Conservation (phyloP, 306 rosid species). For the Begonia loranthoides region DNA sequence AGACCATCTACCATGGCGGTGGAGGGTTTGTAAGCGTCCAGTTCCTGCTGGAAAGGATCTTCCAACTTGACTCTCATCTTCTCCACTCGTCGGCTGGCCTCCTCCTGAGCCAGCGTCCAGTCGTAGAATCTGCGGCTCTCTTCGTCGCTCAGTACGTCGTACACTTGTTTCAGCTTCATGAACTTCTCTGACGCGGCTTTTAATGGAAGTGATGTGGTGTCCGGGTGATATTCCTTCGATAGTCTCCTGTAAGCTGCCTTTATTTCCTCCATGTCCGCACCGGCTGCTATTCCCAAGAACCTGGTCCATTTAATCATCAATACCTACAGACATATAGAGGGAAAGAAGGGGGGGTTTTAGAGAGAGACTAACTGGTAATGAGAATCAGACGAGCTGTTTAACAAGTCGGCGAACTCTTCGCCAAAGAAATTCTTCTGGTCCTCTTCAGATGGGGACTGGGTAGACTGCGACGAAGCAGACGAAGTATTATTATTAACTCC, state of each 20-base stretch:
- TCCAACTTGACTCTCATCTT: constrained; percentile 56
- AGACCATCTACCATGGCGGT: constrained; percentile 82
- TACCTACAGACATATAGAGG: no score
- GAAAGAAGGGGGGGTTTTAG: no score
- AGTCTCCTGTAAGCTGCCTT: constrained; percentile 65
- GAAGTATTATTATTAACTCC: constrained; percentile 27
- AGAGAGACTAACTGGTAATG: constrained; percentile 60
- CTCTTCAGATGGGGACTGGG: constrained; percentile 8
- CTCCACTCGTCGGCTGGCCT: constrained; percentile 64
- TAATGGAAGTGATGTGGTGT: constrained; percentile 90
- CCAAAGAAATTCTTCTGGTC: constrained; percentile 25
- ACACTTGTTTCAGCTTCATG: constrained; percentile 57
- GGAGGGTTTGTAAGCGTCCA: constrained; percentile 32
- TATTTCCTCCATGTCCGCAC: constrained; percentile 64
- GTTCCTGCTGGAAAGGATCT: constrained; percentile 44
- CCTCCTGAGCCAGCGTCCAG: constrained; percentile 88
- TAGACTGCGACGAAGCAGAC: neutral
- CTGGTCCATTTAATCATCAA: constrained; percentile 14
- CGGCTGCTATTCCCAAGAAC: constrained; percentile 63
- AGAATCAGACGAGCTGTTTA: constrained; percentile 43
- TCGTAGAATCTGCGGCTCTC: constrained; percentile 67
- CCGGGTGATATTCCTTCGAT: constrained; percentile 92
- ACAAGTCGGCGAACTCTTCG: constrained; percentile 47
- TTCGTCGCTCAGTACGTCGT: constrained; percentile 46
- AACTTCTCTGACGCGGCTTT: constrained; percentile 71